Conservation (phyloP, 2,329 filamentous ascomycete species). For the Epichloe sylvatica region DNA sequence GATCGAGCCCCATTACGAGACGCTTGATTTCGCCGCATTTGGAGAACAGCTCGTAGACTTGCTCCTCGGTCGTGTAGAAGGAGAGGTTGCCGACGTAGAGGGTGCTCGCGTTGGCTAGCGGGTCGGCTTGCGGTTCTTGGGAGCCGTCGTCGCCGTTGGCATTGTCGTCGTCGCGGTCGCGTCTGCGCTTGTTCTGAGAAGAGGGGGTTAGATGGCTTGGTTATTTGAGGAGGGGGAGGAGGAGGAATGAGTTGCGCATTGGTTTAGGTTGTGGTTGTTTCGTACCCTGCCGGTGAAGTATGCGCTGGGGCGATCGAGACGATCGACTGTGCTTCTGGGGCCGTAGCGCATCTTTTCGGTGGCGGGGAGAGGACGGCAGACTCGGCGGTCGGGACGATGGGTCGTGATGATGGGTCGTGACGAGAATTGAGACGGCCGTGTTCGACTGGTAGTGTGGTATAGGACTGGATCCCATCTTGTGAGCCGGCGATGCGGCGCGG, state of each 20-base stretch:
- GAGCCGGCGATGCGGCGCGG: too few species aligned
- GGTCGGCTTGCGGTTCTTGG: conserved; percentile 46
- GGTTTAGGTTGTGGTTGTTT: conserved; percentile 3
- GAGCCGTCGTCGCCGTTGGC: conserved; percentile 18
- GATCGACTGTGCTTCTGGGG: conserved; percentile 63
- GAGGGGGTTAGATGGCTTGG: background rate
- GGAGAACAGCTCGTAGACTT: conserved; percentile 91
- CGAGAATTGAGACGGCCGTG: too few species aligned
- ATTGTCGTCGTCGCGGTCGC: conserved; percentile 45
- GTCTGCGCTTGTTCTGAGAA: conserved; percentile 56
- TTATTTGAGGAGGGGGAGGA: background rate
- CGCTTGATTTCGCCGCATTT: conserved; percentile 98
- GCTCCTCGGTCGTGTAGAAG: conserved; percentile 97
- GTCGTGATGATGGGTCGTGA: background rate
- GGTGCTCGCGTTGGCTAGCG: conserved; percentile 75
- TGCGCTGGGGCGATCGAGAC: conserved; percentile 86
- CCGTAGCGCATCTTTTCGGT: conserved; percentile 27
- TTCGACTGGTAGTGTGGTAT: too few species aligned
- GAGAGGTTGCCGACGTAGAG: conserved; percentile 97
- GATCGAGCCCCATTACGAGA: conserved; percentile 91
- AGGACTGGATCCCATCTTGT: too few species aligned
- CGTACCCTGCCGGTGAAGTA: conserved; percentile 76
- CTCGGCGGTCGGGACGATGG: background rate
- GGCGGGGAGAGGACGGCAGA: background rate
- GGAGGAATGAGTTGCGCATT: background rate